These are phyloP conservation scores for Sistotremastrum suecicum DNA, from an alignment of 768 basidiomycete species.

Conservation along the genomic window DNA sequence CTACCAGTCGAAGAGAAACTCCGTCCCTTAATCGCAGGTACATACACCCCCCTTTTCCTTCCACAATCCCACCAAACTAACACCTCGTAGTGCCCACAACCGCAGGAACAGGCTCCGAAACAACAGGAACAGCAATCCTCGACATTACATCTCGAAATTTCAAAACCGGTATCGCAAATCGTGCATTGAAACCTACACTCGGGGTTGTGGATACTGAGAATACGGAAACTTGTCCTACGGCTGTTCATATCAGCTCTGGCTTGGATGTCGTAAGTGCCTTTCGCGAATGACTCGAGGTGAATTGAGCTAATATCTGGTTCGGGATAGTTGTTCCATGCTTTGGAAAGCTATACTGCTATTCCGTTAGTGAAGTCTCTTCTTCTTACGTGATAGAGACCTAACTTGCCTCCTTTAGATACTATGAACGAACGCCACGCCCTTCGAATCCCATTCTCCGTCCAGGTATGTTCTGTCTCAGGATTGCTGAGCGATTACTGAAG, in stretches of 20 bases:
- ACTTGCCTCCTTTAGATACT: slow-evolving; percentile 40
- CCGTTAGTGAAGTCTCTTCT: slow-evolving; percentile 36
- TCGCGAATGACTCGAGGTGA: background rate
- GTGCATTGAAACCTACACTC: slow-evolving; percentile 80
- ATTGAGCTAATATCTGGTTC: background rate
- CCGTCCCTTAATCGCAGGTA: slow-evolving; percentile 72
- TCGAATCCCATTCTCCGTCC: slow-evolving; percentile 82
- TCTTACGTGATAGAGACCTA: slow-evolving; percentile 4
- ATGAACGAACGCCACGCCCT: slow-evolving; percentile 80
- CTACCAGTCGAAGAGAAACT: slow-evolving; percentile 63
- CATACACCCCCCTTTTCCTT: slow-evolving; percentile 7
- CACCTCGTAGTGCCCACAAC: slow-evolving; percentile 44
- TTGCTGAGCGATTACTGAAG: too few species aligned
- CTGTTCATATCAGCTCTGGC: slow-evolving; percentile 88
- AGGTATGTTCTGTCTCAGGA: background rate
- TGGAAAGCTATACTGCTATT: slow-evolving; percentile 91
- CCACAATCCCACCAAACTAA: background rate
- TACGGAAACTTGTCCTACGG: slow-evolving; percentile 83
- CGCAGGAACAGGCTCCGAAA: slow-evolving; percentile 86
- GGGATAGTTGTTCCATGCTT: slow-evolving; percentile 65
- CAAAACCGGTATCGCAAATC: slow-evolving; percentile 93
- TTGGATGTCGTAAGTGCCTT: slow-evolving; percentile 49
- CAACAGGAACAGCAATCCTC: slow-evolving; percentile 88
- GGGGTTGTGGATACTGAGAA: slow-evolving; percentile 82
- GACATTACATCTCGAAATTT: slow-evolving; percentile 85